Base-by-base conservation (phyloP, 345 rosid species). In the Acer negundo region DNA sequence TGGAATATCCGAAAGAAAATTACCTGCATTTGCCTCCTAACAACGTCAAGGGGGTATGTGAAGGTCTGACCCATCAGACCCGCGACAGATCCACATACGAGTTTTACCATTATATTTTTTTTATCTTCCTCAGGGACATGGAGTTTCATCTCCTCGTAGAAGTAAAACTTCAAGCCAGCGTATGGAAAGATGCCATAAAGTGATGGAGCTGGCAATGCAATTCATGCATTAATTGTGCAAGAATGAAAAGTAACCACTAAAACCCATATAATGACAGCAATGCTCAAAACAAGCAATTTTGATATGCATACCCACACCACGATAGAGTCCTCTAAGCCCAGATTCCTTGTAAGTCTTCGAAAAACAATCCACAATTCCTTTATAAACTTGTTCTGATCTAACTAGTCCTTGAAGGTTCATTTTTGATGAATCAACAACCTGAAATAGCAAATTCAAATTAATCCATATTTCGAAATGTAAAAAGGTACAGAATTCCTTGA, bases 21-120 rank as follows among this genome's bases (percentile, higher is more conserved):
- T 84, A 90, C 97, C 94, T 92, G 98, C 98, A 95, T 93, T 80
- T 95, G 96, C 88, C 99, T 95, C 85, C 98, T 90, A 74, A 95
- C 99, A 70, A 93, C 99, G 77, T 95, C 99, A 26, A 95, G 98
- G 69, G 98, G 97, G 76, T 93, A 95, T 10, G 98, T 92, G 89
- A 95, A 91, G 26, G 99, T 95, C 87, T 95, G 99, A 61, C 98
- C 98, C 81, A 93, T 70, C 68, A 93, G 85, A 81, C 96, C 96
- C 63, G 98, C 96, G 5, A 95, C 92, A 15, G 97, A 95, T 68
- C 98, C 99, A 38, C 97, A 90, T 2, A 87, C 88, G 31, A 92
- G 90, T 80, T 95, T 95, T 84, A 95, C 87, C 15, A 64, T 67
- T 70, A 95, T 87, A 74, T 92, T 89, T 78, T 88, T 90, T 87